A percentile compares a stretch with the other conserved stretches of the same genome.
phyloP scores from a whole-genome alignment of 1,284 basidiomycete genomes.

The Malassezia caprae region DNA sequence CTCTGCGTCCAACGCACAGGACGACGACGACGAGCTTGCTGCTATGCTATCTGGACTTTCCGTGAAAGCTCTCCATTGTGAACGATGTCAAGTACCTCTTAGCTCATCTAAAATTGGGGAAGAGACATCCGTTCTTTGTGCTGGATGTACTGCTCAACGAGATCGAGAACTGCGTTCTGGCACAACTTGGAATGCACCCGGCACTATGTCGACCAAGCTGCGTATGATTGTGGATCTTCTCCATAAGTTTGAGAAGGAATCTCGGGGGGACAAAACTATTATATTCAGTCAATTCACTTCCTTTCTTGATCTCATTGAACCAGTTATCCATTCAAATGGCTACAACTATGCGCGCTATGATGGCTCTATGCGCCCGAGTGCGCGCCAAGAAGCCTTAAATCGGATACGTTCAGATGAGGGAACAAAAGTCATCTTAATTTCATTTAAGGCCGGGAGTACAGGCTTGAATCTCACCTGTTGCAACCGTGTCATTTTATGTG shows the following conservation, averaged over 20 bases:
- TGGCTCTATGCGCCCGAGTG: slow-evolving; percentile 67
- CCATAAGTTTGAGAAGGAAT: slow-evolving; percentile 58
- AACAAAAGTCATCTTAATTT: slow-evolving; percentile 73
- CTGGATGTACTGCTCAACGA: slow-evolving; percentile 21
- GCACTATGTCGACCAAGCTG: slow-evolving; percentile 61
- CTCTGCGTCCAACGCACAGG: not conserved
- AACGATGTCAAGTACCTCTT: slow-evolving; percentile 25
- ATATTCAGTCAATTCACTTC: slow-evolving; percentile 65
- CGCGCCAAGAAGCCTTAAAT: slow-evolving; percentile 65
- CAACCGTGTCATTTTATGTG: slow-evolving; percentile 82
- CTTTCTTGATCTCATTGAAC: slow-evolving; percentile 77
- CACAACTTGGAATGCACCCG: slow-evolving; percentile 58
- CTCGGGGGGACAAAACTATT: slow-evolving; percentile 70
- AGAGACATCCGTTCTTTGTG: slow-evolving; percentile 20
- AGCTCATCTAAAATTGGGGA: not conserved
- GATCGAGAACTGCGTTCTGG: slow-evolving; percentile 21
- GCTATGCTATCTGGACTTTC: slow-evolving; percentile 62
- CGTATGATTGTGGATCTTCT: slow-evolving; percentile 69
- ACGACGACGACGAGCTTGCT: slow-evolving; percentile 56
- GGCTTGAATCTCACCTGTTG: slow-evolving; percentile 88
- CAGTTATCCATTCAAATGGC: slow-evolving; percentile 61
- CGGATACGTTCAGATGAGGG: slow-evolving; percentile 60
- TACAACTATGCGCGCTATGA: slow-evolving; percentile 81
- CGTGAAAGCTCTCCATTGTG: slow-evolving; percentile 48
- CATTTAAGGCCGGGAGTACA: slow-evolving; percentile 90